Evolutionary conservation across 148 eudicot genomes (phyloP).

Genomic region (Chenopodium formosanum): DNA sequence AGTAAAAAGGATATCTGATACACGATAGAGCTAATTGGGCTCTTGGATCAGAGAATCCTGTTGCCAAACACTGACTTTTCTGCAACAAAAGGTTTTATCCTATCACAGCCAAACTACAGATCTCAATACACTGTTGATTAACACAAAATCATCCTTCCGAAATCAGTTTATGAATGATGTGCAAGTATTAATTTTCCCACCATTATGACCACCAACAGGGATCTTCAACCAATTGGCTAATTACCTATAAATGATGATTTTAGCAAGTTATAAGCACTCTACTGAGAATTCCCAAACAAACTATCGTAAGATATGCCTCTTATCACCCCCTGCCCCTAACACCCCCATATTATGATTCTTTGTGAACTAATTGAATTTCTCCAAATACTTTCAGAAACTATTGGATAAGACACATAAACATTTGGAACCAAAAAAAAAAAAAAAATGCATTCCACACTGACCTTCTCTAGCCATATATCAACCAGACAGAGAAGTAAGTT

Average conservation of each 20-base stretch:
- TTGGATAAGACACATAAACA: neutral
- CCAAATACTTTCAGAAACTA: neutral
- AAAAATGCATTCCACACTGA: slow-evolving; percentile 28
- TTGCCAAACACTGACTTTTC: neutral
- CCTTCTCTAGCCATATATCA: slow-evolving; percentile 97
- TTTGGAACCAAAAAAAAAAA: neutral
- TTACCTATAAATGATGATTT: neutral
- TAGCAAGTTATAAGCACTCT: neutral
- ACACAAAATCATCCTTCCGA: neutral
- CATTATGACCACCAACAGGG: neutral
- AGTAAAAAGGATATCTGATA: neutral
- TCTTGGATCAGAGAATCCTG: neutral
- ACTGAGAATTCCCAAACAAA: neutral
- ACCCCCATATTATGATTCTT: neutral
- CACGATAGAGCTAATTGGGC: neutral
- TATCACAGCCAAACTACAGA: neutral
- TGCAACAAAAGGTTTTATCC: neutral
- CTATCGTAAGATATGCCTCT: neutral
- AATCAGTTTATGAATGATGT: neutral
- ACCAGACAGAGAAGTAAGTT: slow-evolving; percentile 88
- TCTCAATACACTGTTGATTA: neutral
- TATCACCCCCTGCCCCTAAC: neutral
- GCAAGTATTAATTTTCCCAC: neutral
- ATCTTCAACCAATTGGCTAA: neutral
- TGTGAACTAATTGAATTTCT: neutral